Evolutionary conservation across 2,329 filamentous ascomycete species (phyloP).

Genomic region (Drechslera avenae): DNA sequence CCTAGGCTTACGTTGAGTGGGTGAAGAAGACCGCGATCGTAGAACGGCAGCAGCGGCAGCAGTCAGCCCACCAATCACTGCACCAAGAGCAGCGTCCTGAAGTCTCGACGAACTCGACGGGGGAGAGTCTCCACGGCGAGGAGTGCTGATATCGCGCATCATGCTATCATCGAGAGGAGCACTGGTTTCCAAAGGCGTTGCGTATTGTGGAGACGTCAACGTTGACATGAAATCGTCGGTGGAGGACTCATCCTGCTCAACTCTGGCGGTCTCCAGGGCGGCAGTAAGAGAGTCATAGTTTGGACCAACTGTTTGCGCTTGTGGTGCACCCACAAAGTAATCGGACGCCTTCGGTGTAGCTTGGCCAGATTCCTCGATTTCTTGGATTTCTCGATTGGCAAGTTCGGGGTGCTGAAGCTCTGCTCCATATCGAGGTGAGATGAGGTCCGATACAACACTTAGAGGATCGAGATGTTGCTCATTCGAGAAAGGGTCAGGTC

Average conservation of each 20-base stretch:
- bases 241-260: constrained; percentile 19
- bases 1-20: constrained; percentile 13
- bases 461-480: constrained; percentile 31
- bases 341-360: constrained; percentile 69
- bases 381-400: constrained; percentile 40
- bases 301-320: constrained; percentile 14
- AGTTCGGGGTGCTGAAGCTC: constrained; percentile 32
- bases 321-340: constrained; percentile 43
- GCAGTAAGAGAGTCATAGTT: constrained; percentile 31
- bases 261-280: constrained; percentile 26
- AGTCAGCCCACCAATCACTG: constrained; percentile 32
- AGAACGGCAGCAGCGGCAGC: constrained; percentile 26
- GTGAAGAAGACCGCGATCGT: constrained; percentile 23
- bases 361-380: constrained; percentile 66
- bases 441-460: constrained; percentile 23
- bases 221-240: constrained; percentile 14
- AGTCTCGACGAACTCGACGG: constrained; percentile 31
- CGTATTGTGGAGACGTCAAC: constrained; percentile 10
- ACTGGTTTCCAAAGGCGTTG: constrained; percentile 4
- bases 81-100: constrained; percentile 37
- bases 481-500: constrained; percentile 28
- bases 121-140: constrained; percentile 21
- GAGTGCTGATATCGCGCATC: constrained; percentile 21
- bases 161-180: constrained; percentile 31
- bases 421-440: constrained; percentile 19